Conservation (phyloP, 495 filamentous ascomycete species). For the Penicillium roqueforti region DNA sequence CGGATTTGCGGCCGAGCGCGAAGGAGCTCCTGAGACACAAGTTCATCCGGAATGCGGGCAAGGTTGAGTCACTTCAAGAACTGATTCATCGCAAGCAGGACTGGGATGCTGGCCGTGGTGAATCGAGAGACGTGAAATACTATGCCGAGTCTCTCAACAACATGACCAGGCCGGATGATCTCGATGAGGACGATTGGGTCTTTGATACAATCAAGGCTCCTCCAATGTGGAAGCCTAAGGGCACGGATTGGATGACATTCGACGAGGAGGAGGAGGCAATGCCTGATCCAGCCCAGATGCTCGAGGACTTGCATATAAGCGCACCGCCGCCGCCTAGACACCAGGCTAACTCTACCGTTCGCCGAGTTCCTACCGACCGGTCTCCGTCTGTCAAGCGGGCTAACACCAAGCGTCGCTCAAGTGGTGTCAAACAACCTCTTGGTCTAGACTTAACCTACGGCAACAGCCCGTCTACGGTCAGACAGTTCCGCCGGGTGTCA, state of each 20-base stretch:
- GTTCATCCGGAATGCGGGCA: slow-evolving; percentile 82
- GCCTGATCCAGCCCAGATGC: slow-evolving; percentile 36
- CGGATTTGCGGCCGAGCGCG: slow-evolving; percentile 75
- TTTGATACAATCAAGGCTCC: slow-evolving; percentile 88
- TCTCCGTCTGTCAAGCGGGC: slow-evolving; percentile 44
- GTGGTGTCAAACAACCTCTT: slow-evolving; percentile 67
- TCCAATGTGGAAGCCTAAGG: slow-evolving; percentile 41
- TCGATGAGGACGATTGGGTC: slow-evolving; percentile 87
- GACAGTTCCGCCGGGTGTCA: slow-evolving; percentile 85
- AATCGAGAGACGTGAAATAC: slow-evolving; percentile 62
- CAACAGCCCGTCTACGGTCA: slow-evolving; percentile 82
- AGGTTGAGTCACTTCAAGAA: slow-evolving; percentile 79
- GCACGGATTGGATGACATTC: slow-evolving; percentile 32
- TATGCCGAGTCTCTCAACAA: slow-evolving; percentile 87
- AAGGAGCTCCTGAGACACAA: slow-evolving; percentile 86
- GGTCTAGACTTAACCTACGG: slow-evolving; percentile 84
- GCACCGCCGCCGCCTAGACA: slow-evolving; percentile 36
- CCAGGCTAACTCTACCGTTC: slow-evolving; percentile 43
- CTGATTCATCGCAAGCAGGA: slow-evolving; percentile 79
- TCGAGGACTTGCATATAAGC: slow-evolving; percentile 41
- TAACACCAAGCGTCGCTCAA: slow-evolving; percentile 47
- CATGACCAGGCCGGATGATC: slow-evolving; percentile 47
- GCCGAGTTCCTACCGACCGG: slow-evolving; percentile 50
- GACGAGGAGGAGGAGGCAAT: slow-evolving; percentile 29
- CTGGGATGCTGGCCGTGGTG: slow-evolving; percentile 63